Evolutionary conservation across 1,284 basidiomycete species (phyloP).

Genomic region (Mycena sp.): DNA sequence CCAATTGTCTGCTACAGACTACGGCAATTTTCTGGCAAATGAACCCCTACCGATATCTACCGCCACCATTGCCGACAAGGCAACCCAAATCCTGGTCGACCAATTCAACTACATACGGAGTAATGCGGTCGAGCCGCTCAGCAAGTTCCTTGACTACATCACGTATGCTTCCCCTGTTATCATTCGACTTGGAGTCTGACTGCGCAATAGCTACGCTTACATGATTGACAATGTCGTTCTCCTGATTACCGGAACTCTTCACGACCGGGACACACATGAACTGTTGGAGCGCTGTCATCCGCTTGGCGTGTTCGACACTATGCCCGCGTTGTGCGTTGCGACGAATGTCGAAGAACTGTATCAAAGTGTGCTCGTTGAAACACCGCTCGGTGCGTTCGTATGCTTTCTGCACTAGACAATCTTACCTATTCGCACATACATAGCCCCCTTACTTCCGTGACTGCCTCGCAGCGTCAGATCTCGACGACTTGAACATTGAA

Average conservation of each 20-base stretch:
- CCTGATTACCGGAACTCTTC: conserved; percentile 96
- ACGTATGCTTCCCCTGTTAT: conserved; percentile 68
- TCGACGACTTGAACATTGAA: conserved; percentile 99
- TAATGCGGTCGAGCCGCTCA: conserved; percentile 92
- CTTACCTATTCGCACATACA: conserved; percentile 13
- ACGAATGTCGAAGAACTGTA: conserved; percentile 99
- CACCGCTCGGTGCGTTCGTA: conserved; percentile 82
- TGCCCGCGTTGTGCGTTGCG: conserved; percentile 99
- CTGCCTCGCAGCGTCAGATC: conserved; percentile 93
- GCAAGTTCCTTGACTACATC: conserved; percentile 97
- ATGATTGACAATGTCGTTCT: conserved; percentile 99
- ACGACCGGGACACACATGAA: conserved; percentile 98
- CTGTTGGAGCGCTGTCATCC: conserved; percentile 97
- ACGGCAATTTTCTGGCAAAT: conserved; percentile 98
- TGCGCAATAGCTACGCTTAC: conserved; percentile 83
- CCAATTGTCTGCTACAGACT: conserved; percentile 95
- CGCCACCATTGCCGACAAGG: conserved; percentile 94
- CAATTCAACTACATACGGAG: conserved; percentile 96
- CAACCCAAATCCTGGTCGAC: conserved; percentile 93
- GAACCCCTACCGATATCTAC: conserved; percentile 97
- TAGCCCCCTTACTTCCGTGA: conserved; percentile 98
- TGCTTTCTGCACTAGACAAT: conserved; percentile 4
- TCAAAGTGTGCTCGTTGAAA: conserved; percentile 97
- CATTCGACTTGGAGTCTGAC: conserved; percentile 15
- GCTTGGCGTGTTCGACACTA: conserved; percentile 96